These are phyloP conservation scores for Pseudisothecium myosuroides DNA, from an alignment of 225 moss, liverwort and hornwort species.

Conservation along the genomic window DNA sequence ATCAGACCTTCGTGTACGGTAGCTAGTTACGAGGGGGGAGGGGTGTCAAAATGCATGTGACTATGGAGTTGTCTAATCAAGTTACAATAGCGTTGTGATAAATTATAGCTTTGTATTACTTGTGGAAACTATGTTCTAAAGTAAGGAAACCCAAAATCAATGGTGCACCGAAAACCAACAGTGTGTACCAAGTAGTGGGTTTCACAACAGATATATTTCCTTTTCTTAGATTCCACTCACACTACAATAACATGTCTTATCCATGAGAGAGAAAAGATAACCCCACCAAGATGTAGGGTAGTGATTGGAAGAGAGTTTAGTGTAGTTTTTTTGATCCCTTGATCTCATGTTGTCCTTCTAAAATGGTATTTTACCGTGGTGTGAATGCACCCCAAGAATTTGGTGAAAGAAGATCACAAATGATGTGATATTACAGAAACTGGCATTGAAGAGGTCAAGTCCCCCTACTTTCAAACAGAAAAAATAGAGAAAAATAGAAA, in stretches of 20 bases:
- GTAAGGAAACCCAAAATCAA: no score
- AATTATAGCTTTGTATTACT: background rate
- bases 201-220: fast-evolving
- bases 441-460: background rate
- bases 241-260: background rate
- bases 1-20: no score
- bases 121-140: no score
- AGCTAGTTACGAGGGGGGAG: no score
- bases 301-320: background rate
- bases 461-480: background rate
- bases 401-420: background rate
- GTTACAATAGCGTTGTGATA: background rate
- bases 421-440: background rate
- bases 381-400: background rate
- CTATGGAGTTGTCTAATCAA: background rate
- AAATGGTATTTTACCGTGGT: background rate
- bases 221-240: fast-evolving
- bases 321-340: background rate
- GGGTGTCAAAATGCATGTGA: background rate
- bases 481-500: background rate
- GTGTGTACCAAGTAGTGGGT: fast-evolving
- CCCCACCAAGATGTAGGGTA: background rate
- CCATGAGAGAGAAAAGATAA: background rate
- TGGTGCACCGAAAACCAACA: no score
- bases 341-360: background rate